phyloP scores from a whole-genome alignment of 2,329 filamentous ascomycete genomes.

The Epichloe coenophiala region DNA sequence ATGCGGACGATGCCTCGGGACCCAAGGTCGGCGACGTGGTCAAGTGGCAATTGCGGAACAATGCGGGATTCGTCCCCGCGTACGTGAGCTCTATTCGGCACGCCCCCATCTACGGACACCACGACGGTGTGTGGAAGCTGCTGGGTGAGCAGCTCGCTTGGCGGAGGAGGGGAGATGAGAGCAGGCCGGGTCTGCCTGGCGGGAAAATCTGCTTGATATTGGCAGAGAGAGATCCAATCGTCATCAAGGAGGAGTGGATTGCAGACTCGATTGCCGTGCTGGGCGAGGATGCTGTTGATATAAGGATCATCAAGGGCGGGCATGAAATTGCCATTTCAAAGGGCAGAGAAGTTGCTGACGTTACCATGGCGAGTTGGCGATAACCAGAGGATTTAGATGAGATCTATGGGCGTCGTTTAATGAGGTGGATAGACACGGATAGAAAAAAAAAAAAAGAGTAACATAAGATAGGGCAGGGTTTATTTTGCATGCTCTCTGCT shows the following conservation, averaged over 20 bases:
- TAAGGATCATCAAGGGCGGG: slow-evolving; percentile 45
- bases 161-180: slow-evolving; percentile 23
- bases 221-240: slow-evolving; percentile 52
- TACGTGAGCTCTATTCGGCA: slow-evolving; percentile 60
- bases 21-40: slow-evolving; percentile 47
- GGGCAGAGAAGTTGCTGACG: slow-evolving; percentile 40
- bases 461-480: too few relatives aligned
- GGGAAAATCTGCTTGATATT: slow-evolving; percentile 51
- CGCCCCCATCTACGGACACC: slow-evolving; percentile 53
- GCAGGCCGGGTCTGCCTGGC: slow-evolving; percentile 22
- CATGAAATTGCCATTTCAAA: slow-evolving; percentile 57
- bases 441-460: too few relatives aligned
- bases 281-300: slow-evolving; percentile 41
- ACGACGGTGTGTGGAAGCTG: slow-evolving; percentile 42
- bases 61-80: slow-evolving; percentile 53
- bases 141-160: slow-evolving; percentile 36
- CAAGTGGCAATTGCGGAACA: slow-evolving; percentile 53
- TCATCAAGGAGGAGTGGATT: slow-evolving; percentile 49
- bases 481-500: too few relatives aligned
- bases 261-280: slow-evolving; percentile 46
- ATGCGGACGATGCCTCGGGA: slow-evolving; percentile 23
- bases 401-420: neutral
- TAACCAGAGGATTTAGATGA: neutral
- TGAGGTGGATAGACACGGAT: too few relatives aligned
- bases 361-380: slow-evolving; percentile 21